phyloP scores from a whole-genome alignment of 305 asterid genomes.

The Fraxinus platypoda region DNA sequence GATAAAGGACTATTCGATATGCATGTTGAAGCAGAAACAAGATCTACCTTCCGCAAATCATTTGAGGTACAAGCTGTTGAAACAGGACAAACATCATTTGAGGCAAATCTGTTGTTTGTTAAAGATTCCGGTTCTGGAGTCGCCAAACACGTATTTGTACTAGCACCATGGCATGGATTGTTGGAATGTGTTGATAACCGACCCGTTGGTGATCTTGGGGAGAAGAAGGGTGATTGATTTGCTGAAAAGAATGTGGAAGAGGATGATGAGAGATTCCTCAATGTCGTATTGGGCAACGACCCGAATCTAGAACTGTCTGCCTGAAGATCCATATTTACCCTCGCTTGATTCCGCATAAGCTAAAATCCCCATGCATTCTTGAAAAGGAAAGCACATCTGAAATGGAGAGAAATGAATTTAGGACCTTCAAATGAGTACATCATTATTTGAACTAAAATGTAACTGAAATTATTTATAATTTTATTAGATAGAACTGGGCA shows the following conservation, averaged over 20 bases:
- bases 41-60: conserved; percentile 42
- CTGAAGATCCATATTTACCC: conserved; percentile 60
- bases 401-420: conserved; percentile 23
- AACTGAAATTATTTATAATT: conserved; percentile 12
- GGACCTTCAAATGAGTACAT: conserved; percentile 14
- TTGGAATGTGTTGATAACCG: conserved; percentile 48
- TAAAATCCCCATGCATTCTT: conserved; percentile 39
- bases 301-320: conserved; percentile 59
- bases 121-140: conserved; percentile 38
- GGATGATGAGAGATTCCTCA: conserved; percentile 82
- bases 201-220: conserved; percentile 68
- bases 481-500: not conserved
- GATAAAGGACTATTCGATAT: conserved; percentile 46
- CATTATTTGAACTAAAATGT: conserved; percentile 11
- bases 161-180: conserved; percentile 32
- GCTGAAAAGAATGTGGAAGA: conserved; percentile 94
- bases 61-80: conserved; percentile 38
- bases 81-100: conserved; percentile 38
- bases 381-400: conserved; percentile 35
- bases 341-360: conserved; percentile 36
- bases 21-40: conserved; percentile 52
- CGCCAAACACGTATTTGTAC: conserved; percentile 31
- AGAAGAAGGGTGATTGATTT: conserved; percentile 87
- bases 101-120: conserved; percentile 28
- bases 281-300: conserved; percentile 52